These are phyloP conservation scores for Rhizopogon rudus DNA, from an alignment of 768 basidiomycete species.

Conservation along the genomic window DNA sequence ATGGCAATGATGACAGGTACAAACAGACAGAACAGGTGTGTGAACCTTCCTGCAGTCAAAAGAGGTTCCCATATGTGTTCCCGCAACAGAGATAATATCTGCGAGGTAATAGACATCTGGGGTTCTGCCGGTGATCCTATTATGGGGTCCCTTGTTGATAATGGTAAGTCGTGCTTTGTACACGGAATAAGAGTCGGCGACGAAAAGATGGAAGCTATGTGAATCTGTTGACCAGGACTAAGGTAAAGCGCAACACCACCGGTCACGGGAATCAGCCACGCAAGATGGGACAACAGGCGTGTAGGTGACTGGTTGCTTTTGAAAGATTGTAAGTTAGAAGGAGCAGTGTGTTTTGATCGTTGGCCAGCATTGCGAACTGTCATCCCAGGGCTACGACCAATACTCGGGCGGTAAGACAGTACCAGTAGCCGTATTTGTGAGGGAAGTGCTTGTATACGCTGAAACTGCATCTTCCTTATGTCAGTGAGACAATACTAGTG, in stretches of 20 bases:
- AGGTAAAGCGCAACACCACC: conserved; percentile 52
- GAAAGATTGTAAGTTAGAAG: conserved; percentile 27
- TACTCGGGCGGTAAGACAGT: conserved; percentile 6
- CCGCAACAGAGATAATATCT: conserved; percentile 44
- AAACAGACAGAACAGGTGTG: conserved; percentile 80
- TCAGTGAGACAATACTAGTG: not conserved
- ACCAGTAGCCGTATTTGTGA: conserved; percentile 20
- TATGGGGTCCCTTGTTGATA: conserved; percentile 20
- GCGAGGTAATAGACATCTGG: conserved; percentile 39
- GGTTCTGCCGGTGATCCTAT: conserved; percentile 71
- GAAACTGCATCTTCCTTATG: conserved; percentile 14
- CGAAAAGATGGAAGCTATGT: conserved; percentile 45
- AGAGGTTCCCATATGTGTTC: conserved; percentile 79
- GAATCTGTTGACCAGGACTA: conserved; percentile 35
- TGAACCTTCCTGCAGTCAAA: conserved; percentile 75
- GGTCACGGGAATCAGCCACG: conserved; percentile 55
- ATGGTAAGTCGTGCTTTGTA: conserved; percentile 8
- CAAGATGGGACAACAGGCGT: conserved; percentile 19
- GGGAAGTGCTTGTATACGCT: conserved; percentile 19
- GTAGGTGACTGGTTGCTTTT: conserved; percentile 26
- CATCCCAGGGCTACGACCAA: not conserved
- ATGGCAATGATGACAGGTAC: conserved; percentile 78
- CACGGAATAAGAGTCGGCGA: conserved; percentile 47
- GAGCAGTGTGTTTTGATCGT: conserved; percentile 8
- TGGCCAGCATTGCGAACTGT: conserved; percentile 23